Conservation (phyloP, 306 rosid species). For the Rubus idaeus region DNA sequence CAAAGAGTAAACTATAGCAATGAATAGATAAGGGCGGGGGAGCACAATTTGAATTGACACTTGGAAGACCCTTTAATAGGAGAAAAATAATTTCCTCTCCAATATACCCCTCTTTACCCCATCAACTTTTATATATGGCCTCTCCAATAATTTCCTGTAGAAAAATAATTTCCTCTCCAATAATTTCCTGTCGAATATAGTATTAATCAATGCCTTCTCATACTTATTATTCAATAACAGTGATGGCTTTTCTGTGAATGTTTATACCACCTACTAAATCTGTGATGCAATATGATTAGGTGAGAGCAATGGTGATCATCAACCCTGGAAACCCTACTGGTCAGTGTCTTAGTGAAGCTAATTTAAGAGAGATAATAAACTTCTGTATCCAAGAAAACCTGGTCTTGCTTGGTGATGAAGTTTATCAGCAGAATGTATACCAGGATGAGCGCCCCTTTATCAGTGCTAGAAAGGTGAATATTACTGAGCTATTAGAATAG, state of each 20-base stretch:
- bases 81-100: constrained; percentile 4
- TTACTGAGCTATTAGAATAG: constrained; percentile 11
- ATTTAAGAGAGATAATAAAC: constrained; percentile 67
- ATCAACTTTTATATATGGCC: constrained; percentile 8
- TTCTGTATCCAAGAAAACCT: constrained; percentile 79
- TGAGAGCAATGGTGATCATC: constrained; percentile 98
- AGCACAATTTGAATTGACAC: constrained; percentile 17
- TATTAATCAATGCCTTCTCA: background rate
- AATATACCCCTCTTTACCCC: constrained; percentile 15
- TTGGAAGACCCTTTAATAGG: constrained; percentile 11
- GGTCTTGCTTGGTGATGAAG: constrained; percentile 97
- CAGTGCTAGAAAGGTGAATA: constrained; percentile 77
- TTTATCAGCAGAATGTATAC: constrained; percentile 93
- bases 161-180: too few relatives aligned
- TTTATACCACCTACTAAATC: constrained; percentile 8
- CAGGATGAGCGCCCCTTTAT: constrained; percentile 95
- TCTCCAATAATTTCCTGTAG: too few relatives aligned
- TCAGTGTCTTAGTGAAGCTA: constrained; percentile 87
- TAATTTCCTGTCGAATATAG: background rate
- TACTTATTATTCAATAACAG: background rate
- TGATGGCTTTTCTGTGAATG: background rate
- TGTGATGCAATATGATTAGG: constrained; percentile 47
- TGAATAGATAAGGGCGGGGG: constrained; percentile 13
- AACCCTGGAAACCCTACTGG: constrained; percentile 99
- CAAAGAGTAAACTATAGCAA: constrained; percentile 17